Conservation (phyloP, 768 basidiomycete species). For the Phlebiopsis flavidoalba region DNA sequence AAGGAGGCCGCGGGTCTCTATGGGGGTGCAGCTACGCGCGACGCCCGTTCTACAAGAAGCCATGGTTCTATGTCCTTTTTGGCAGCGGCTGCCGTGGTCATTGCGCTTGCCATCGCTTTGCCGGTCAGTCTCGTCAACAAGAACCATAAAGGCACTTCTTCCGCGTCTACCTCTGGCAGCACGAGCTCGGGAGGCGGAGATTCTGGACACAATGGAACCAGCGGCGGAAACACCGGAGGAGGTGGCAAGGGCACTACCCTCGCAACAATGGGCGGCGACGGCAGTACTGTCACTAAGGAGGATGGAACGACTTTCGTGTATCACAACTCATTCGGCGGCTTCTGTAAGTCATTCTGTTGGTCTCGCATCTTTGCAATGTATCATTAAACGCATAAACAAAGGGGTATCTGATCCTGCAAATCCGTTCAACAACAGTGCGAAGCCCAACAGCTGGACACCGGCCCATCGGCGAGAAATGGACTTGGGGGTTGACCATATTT, state of each 20-base stretch:
- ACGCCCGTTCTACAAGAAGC: conserved; percentile 19
- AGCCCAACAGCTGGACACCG: conserved; percentile 76
- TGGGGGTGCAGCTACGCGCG: not conserved
- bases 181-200: not conserved
- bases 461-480: conserved; percentile 74
- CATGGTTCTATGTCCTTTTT: conserved; percentile 16
- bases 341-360: conserved; percentile 41
- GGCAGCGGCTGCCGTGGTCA: conserved; percentile 13
- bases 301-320: conserved; percentile 76
- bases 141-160: conserved; percentile 5
- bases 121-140: conserved; percentile 22
- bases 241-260: conserved; percentile 1
- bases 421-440: conserved; percentile 73
- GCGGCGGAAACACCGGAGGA: not conserved
- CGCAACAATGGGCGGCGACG: conserved; percentile 55
- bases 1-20: not conserved
- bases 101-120: conserved; percentile 25
- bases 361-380: not conserved
- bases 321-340: conserved; percentile 70
- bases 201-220: not conserved
- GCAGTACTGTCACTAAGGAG: conserved; percentile 55
- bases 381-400: conserved; percentile 18
- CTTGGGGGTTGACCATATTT: conserved; percentile 57
- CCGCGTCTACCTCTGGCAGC: conserved; percentile 5
- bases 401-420: conserved; percentile 65